Conservation (phyloP, 164 flowering plant species). For the Nymphaea thermarum region DNA sequence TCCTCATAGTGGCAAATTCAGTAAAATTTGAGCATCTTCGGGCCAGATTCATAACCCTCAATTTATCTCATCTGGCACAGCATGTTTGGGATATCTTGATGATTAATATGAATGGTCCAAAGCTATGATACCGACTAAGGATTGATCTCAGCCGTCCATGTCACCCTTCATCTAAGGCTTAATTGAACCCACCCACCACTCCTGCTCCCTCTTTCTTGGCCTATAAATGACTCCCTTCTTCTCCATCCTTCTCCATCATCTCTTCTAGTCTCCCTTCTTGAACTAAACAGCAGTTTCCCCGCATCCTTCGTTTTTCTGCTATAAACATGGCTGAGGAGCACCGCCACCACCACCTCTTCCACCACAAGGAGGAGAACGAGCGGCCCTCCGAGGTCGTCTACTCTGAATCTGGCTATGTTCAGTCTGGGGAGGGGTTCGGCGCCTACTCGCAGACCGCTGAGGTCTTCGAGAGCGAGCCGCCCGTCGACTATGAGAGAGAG, state of each 20-base stretch:
- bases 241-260: no score
- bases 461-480: neutral
- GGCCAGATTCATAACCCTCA: no score
- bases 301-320: neutral
- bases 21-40: no score
- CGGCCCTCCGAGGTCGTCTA: constrained; percentile 2
- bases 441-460: neutral
- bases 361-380: constrained; percentile 10
- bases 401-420: constrained; percentile 8
- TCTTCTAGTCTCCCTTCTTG: neutral
- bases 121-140: no score
- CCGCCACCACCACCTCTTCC: constrained; percentile 14
- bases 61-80: no score
- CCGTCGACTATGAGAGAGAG: constrained; percentile 25
- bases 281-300: neutral
- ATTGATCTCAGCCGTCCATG: neutral
- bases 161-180: neutral
- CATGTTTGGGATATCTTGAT: no score
- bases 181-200: neutral
- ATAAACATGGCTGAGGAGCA: constrained; percentile 16
- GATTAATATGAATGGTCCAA: no score
- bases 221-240: neutral
- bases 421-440: constrained; percentile 1
- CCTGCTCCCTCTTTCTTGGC: neutral
- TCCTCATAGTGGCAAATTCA: no score